Evolutionary conservation across 805 yeast genomes (phyloP).

Genomic region (Zygoascus tannicola): DNA sequence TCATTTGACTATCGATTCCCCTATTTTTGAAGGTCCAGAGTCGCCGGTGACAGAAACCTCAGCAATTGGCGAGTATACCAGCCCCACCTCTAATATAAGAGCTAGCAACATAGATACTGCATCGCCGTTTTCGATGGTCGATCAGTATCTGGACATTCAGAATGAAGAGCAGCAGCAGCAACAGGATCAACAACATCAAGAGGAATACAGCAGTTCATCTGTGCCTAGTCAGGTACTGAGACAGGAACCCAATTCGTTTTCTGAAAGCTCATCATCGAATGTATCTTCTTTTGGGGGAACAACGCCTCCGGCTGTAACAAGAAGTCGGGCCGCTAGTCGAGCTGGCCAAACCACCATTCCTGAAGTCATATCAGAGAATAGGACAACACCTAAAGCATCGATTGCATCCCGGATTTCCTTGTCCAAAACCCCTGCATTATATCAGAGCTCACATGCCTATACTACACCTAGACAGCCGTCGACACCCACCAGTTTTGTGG

Average conservation of each 20-base stretch:
- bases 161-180: slow-evolving; percentile 1
- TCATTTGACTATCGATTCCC: no score
- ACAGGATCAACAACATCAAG: not conserved
- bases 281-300: slow-evolving; percentile 12
- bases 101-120: not conserved
- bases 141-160: slow-evolving; percentile 5
- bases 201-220: not conserved
- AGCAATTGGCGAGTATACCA: not conserved
- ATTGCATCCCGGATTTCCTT: not conserved
- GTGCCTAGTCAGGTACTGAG: not conserved
- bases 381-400: not conserved
- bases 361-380: slow-evolving; percentile 5
- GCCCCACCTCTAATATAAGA: not conserved
- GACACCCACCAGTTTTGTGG: slow-evolving; percentile 1
- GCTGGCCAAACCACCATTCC: slow-evolving; percentile 13
- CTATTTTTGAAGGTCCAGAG: no score
- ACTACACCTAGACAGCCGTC: slow-evolving; percentile 1
- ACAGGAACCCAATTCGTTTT: not conserved
- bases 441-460: not conserved
- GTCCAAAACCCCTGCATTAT: slow-evolving; percentile 2
- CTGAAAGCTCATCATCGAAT: slow-evolving; percentile 7
- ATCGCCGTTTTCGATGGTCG: slow-evolving; percentile 3
- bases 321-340: slow-evolving; percentile 17
- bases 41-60: not conserved
- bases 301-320: slow-evolving; percentile 5